Evolutionary conservation across 225 moss, liverwort and hornwort species (phyloP), one percentile per base, ranked within the genome.

Genomic region (Pleurozium schreberi): DNA sequence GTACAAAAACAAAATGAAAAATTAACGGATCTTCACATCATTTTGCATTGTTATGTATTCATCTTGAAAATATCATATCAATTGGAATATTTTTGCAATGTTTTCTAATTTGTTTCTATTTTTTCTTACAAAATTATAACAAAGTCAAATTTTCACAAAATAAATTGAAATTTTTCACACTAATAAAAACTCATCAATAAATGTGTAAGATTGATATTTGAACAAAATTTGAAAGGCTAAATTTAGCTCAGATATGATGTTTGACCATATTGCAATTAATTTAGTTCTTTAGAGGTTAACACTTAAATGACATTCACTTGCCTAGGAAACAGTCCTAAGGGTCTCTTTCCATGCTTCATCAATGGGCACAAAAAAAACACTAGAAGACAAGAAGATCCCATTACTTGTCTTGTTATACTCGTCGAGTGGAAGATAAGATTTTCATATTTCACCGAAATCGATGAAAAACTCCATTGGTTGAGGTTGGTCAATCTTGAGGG

Each of bases 261-360:
- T 36, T 53, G 6, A 36, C 3, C 12, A 53, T 53, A 0, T 52
- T 0, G 3, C 5, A 34, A 31, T 30, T 10, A 30, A 45, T 45
- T 30, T 28, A 47, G 30, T 28, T 18, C 10, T 45, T 10, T 3
- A 27, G 3, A 8, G 27, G 5, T 73, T 45, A 10, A 70, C 25
- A 1, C 5, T 42, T 4, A 25, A 70, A 70, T 0, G 0, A 9
- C 27, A 43, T 15, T 30, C 7, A 47, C 4, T 47, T 7, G 4
- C 7, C 19, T 30, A 11, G 0, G 31, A 3, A 1, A 0, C 0
- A 49, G 0, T 75, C 49, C 12, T 8, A 20, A 20, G 0, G 22
- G 26, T 27, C 25, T 61, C 26, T 27, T 60, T 60, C 26, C 6
- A 61, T 27, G 12, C 6, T 61, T 27, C 27, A 61, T 61, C 6